These are phyloP conservation scores for Phtheirospermum japonicum DNA, from an alignment of 257 asterid genomes.

Conservation along the genomic window DNA sequence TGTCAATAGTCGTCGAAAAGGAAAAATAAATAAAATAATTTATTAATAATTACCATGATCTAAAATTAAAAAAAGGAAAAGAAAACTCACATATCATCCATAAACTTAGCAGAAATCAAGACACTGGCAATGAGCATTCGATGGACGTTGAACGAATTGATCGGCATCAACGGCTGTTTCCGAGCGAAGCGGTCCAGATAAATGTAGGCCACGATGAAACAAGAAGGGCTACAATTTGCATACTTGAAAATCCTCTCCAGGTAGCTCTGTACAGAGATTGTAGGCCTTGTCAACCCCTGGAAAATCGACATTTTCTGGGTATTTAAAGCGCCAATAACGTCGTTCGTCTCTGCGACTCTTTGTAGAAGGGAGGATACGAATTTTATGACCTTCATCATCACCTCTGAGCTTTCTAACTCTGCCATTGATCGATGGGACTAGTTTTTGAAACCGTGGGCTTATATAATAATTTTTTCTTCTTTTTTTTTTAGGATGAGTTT, in stretches of 20 bases:
- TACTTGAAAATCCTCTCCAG: slow-evolving; percentile 69
- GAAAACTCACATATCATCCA: slow-evolving; percentile 73
- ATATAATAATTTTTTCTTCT: neutral
- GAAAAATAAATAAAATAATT: neutral
- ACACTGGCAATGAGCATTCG: slow-evolving; percentile 70
- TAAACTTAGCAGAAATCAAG: slow-evolving; percentile 64
- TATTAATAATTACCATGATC: neutral
- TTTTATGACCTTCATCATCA: slow-evolving; percentile 39
- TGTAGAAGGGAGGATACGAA: slow-evolving; percentile 42
- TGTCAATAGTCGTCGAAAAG: no score
- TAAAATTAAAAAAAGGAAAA: neutral
- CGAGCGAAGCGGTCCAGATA: slow-evolving; percentile 65
- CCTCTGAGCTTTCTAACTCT: slow-evolving; percentile 37
- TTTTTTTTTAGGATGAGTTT: neutral
- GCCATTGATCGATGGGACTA: slow-evolving; percentile 36
- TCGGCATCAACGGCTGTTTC: slow-evolving; percentile 51
- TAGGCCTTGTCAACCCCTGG: slow-evolving; percentile 51
- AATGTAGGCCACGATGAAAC: slow-evolving; percentile 61
- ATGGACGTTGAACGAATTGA: slow-evolving; percentile 66
- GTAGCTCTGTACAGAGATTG: slow-evolving; percentile 48
- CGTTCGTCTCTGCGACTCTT: slow-evolving; percentile 48
- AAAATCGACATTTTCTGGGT: slow-evolving; percentile 44
- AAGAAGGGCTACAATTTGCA: slow-evolving; percentile 70
- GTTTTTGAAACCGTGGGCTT: neutral
- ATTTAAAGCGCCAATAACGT: slow-evolving; percentile 10